Evolutionary conservation across 345 rosid genomes (phyloP).

Genomic region (Clausena lansium): DNA sequence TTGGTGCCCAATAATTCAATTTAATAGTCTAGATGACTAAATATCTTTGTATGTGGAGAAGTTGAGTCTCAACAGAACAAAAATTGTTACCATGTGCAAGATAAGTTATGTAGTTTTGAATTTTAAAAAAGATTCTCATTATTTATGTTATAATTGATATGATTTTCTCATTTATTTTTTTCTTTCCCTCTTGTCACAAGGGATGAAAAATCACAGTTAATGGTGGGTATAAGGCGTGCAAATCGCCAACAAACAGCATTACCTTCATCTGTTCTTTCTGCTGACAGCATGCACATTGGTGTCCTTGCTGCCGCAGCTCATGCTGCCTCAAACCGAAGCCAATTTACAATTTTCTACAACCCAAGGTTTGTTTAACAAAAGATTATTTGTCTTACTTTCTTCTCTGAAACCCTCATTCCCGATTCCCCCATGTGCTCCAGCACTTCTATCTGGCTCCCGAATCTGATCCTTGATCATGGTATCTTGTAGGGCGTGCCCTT

Average conservation of each 20-base stretch:
- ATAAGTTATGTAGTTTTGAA: background rate
- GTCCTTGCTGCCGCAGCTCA: conserved; percentile 99
- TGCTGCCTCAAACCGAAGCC: conserved; percentile 79
- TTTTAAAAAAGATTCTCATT: background rate
- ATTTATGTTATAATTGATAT: background rate
- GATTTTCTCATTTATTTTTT: background rate
- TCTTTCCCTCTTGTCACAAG: conserved; percentile 24
- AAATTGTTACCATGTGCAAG: background rate
- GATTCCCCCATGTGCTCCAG: background rate
- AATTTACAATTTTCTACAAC: conserved; percentile 91
- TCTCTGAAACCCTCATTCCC: background rate
- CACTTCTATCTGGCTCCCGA: background rate
- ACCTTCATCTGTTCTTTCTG: conserved; percentile 92
- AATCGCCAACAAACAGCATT: conserved; percentile 87
- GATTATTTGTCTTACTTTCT: background rate
- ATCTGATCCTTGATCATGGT: background rate
- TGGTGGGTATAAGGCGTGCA: conserved; percentile 92
- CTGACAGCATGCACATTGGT: conserved; percentile 99
- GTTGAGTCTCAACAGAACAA: background rate
- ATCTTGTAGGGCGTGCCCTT: conserved; percentile 81
- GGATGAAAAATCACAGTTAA: conserved; percentile 91
- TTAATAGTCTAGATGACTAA: background rate
- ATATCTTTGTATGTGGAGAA: background rate
- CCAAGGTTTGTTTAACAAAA: conserved; percentile 63
- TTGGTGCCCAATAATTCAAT: too few species aligned